phyloP scores from a whole-genome alignment of 495 filamentous ascomycete genomes.

The Beverwykella pulmonaria region DNA sequence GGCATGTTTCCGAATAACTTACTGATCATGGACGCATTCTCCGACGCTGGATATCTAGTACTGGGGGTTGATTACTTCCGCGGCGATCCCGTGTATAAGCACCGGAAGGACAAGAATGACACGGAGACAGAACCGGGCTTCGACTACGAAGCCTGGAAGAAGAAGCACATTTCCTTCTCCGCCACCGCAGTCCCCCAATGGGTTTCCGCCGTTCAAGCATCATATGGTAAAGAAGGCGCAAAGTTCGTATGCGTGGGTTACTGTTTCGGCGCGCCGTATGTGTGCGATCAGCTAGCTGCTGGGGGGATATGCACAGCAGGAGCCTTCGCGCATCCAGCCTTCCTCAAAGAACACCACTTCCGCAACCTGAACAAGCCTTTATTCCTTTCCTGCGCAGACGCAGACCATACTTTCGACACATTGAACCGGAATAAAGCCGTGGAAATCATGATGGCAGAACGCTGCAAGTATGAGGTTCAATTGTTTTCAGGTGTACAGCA shows the following conservation, averaged over 20 bases:
- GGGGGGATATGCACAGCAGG: slow-evolving; percentile 40
- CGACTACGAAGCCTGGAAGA: slow-evolving; percentile 49
- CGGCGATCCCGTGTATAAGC: slow-evolving; percentile 50
- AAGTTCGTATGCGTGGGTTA: slow-evolving; percentile 50
- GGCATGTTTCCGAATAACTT: slow-evolving; percentile 46
- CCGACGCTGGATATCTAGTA: slow-evolving; percentile 48
- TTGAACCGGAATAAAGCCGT: slow-evolving; percentile 34
- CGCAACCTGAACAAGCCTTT: slow-evolving; percentile 35
- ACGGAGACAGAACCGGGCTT: slow-evolving; percentile 45
- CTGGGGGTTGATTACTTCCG: slow-evolving; percentile 51
- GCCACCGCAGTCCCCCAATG: slow-evolving; percentile 44
- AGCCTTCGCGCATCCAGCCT: slow-evolving; percentile 50
- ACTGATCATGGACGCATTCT: slow-evolving; percentile 51
- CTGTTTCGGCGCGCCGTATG: slow-evolving; percentile 52
- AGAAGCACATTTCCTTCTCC: slow-evolving; percentile 46
- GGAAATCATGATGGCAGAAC: slow-evolving; percentile 31
- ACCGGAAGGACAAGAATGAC: slow-evolving; percentile 44
- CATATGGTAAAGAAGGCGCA: slow-evolving; percentile 42
- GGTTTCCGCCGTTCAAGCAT: slow-evolving; percentile 39
- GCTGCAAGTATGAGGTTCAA: slow-evolving; percentile 36
- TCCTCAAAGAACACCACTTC: slow-evolving; percentile 49
- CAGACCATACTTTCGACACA: slow-evolving; percentile 38
- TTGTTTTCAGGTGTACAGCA: slow-evolving; percentile 37
- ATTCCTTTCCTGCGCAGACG: no score
- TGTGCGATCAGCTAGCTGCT: slow-evolving; percentile 42